Base-by-base conservation (phyloP, 331 rosid species). In the Telfairia occidentalis region DNA sequence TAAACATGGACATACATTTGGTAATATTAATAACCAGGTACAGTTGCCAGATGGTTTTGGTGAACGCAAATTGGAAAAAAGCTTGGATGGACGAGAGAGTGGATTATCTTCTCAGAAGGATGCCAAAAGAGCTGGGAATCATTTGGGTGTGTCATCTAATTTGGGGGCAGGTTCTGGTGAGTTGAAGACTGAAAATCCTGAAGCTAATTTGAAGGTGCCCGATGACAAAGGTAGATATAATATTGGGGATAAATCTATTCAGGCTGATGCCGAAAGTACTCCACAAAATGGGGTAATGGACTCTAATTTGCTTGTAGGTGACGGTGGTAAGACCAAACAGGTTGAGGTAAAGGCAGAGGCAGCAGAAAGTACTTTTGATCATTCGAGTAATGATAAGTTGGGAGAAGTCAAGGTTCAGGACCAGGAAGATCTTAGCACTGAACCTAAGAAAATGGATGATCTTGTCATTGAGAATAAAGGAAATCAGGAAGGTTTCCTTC, bases 291-390 rank as follows among this genome's bases (percentile, higher is more conserved):
- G 61, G 79, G 85, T 66, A 52, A 30, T 75, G 76, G 82, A 73
- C 64, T 78, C 78, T 40, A 69, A 77, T 54, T 37, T 69, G 9
- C 50, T 58, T 78, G 79, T 65, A 57, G 49, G 76, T 53, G 89
- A 80, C 73, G 85, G 83, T 82, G 90, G 89, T 77, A 84, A 81
- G 77, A 61, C 58, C 81, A 85, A 85, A 78, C 83, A 82, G 80
- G 35, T 72, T 2, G 79, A 64, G 53, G 78, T 81, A 50, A 83
- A 81, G 78, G 88, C 77, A 58, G 90, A 74, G 61, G 81, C 77
- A 70, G 58, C 71, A 67, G 92, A 74, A 81, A 73, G 85, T 75
- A 58, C 73, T 73, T 79, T 74, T 58, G 80, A 79, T 71, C 78
- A 76, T 69, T 82, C 71, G 75, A 78, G 55, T 24, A 66, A 65